Percentiles rank a stretch among this genome's conserved stretches.
Conservation (phyloP, 1,284 basidiomycete species). For the Irpex sp. region DNA sequence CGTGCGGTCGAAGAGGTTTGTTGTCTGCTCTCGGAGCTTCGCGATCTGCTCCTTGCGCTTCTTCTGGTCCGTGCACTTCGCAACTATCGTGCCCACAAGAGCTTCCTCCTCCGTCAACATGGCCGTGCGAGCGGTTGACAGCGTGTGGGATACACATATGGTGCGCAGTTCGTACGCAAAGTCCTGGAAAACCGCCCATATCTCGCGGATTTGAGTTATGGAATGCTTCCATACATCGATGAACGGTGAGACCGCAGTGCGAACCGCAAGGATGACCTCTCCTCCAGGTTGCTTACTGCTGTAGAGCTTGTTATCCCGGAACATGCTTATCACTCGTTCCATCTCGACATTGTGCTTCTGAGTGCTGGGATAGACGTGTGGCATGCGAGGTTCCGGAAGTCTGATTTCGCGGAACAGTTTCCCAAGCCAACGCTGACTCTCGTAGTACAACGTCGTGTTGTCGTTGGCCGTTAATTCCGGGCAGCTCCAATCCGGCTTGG, state of each 20-base stretch:
- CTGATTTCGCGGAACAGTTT: slow-evolving; percentile 46
- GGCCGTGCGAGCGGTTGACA: slow-evolving; percentile 9
- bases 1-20: slow-evolving; percentile 12
- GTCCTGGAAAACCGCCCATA: slow-evolving; percentile 6
- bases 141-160: slow-evolving; percentile 15
- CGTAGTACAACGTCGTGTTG: slow-evolving; percentile 30
- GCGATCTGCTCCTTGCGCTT: slow-evolving; percentile 19
- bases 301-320: neutral
- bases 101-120: slow-evolving; percentile 24
- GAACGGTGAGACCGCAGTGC: slow-evolving; percentile 12
- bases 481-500: slow-evolving; percentile 60
- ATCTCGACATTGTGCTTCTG: neutral
- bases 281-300: neutral
- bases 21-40: slow-evolving; percentile 19
- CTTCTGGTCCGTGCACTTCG: slow-evolving; percentile 17
- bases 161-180: slow-evolving; percentile 19
- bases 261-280: slow-evolving; percentile 9
- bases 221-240: slow-evolving; percentile 9
- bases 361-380: neutral
- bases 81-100: slow-evolving; percentile 24
- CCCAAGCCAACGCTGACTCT: slow-evolving; percentile 43
- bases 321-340: neutral
- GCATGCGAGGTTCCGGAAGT: slow-evolving; percentile 23
- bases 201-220: neutral
- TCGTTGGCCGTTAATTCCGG: slow-evolving; percentile 2